Evolutionary conservation across 2,329 filamentous ascomycete species (phyloP), one percentile per base, ranked within the genome.

Genomic region (Pseudogymnoascus sp.): DNA sequence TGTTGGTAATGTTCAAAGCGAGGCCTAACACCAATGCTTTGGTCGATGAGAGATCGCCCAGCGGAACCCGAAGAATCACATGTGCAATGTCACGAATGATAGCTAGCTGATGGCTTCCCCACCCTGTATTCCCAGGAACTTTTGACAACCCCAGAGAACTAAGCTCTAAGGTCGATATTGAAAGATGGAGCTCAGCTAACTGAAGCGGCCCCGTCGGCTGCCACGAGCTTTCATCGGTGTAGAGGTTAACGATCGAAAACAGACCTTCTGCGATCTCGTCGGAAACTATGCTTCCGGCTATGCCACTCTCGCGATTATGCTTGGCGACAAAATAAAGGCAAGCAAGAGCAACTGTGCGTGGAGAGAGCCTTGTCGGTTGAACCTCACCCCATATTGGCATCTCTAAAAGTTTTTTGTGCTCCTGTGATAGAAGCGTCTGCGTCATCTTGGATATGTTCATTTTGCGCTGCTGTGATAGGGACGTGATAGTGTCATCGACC

Each of bases 1-100:
- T 90, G 76, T 96, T 96, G 7, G 92, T 94, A 59, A 92, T 81
- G 69, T 96, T 96, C 65, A 96, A 82, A 36, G 90, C 87, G 3
- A 97, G 80, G 62, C 90, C 85, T 55, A 93, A 48, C 17, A 72
- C 48, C 15, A 35, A 33, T n/a, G 48, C 29, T 55, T 55, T 60
- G 4, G 58, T 42, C 13, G 58, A 60, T 31, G 58, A 42, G 35
- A 60, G 13, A 29, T 60, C 58, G 35, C 33, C 35, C 13, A 31
- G 33, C 35, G 21, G 31, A 55, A 9, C 29, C 29, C 48, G 21
- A 55, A 42, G 59, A 55, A 17, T 21, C 21, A 61, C 41, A 51
- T 44, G 59, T 31, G 31, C n/a, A 29, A 48, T 61, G 17, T 35
- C 36, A 48, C 29, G 59, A 12, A 61, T 17, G 41, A 29, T 9